These are phyloP conservation scores for Colletotrichum sp. DNA, from an alignment of 2,329 filamentous ascomycete genomes.

Conservation along the genomic window DNA sequence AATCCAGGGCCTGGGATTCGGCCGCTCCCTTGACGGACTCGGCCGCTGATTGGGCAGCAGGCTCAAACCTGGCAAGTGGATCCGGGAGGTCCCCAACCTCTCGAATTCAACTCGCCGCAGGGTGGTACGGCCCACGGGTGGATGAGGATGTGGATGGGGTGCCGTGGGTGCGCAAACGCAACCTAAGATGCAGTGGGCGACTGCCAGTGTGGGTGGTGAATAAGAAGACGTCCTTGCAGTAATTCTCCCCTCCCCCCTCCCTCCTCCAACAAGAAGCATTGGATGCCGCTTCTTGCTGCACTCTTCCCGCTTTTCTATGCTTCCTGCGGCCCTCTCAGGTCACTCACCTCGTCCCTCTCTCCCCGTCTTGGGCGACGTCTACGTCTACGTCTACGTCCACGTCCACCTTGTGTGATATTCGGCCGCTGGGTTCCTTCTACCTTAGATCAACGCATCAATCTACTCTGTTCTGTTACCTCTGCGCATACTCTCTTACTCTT, in stretches of 20 bases:
- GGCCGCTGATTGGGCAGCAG: not conserved
- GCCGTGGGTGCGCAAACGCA: slow-evolving; percentile 1
- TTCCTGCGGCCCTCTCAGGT: slow-evolving; percentile 2
- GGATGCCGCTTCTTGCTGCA: slow-evolving; percentile 6
- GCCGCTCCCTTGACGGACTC: not conserved
- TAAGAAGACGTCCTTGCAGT: not conserved
- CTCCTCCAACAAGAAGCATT: not conserved
- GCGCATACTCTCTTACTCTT: not conserved
- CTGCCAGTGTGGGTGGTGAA: not conserved
- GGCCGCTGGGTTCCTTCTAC: not conserved
- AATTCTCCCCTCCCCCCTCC: not conserved
- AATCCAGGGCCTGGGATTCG: slow-evolving; percentile 9
- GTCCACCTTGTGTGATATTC: not conserved
- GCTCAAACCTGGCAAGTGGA: slow-evolving; percentile 19
- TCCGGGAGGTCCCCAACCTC: slow-evolving; percentile 34
- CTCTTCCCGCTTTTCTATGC: slow-evolving; percentile 15
- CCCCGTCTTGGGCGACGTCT: not conserved
- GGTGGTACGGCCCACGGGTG: slow-evolving; percentile 10
- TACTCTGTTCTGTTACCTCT: not conserved
- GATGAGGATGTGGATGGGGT: not conserved
- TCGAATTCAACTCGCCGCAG: slow-evolving; percentile 30
- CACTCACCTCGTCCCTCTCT: not conserved
- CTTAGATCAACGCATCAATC: slow-evolving; percentile 7
- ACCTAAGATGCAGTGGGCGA: not conserved
- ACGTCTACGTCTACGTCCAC: not conserved